Evolutionary conservation across 2,329 filamentous ascomycete species (phyloP).

Genomic region (Tolypocladium capitatum): DNA sequence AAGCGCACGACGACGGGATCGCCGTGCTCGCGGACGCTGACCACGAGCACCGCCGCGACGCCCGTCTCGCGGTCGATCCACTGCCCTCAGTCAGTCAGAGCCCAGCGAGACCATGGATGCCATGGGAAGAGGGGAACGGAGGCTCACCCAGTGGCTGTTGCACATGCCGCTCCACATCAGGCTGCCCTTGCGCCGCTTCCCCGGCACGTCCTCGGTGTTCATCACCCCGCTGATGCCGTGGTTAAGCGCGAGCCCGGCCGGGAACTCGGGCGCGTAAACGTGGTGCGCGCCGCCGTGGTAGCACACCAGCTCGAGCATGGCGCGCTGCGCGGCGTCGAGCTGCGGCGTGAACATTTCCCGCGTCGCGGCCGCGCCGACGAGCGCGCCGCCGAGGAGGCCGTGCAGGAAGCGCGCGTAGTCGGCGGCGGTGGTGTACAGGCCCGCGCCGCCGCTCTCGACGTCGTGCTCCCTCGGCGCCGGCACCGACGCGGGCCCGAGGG

Average conservation of each 20-base stretch:
- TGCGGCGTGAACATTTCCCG: constrained; percentile 27
- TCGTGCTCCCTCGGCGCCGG: constrained; percentile 15
- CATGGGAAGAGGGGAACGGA: not conserved
- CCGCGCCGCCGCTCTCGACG: constrained; percentile 29
- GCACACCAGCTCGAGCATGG: constrained; percentile 7
- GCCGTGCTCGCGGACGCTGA: constrained; percentile 23
- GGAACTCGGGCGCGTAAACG: constrained; percentile 24
- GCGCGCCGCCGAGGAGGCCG: constrained; percentile 15
- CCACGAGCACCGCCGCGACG: constrained; percentile 25
- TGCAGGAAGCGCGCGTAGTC: constrained; percentile 26
- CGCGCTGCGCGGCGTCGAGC: constrained; percentile 17
- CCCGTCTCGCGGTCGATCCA: constrained; percentile 25
- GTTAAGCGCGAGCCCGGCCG: constrained; percentile 16
- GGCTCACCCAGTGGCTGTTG: constrained; percentile 28
- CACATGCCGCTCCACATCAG: constrained; percentile 30
- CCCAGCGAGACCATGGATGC: not conserved
- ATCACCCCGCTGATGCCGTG: constrained; percentile 26
- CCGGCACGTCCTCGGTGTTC: constrained; percentile 23
- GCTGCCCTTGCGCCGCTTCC: constrained; percentile 27
- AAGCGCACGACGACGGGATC: constrained; percentile 21
- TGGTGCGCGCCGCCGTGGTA: constrained; percentile 10
- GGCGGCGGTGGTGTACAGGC: constrained; percentile 25
- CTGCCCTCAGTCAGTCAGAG: constrained; percentile 5
- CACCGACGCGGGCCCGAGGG: constrained; percentile 8
- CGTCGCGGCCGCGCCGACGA: constrained; percentile 17